Conservation (phyloP, 2,329 filamentous ascomycete species). For the Hypoxylon sp. region DNA sequence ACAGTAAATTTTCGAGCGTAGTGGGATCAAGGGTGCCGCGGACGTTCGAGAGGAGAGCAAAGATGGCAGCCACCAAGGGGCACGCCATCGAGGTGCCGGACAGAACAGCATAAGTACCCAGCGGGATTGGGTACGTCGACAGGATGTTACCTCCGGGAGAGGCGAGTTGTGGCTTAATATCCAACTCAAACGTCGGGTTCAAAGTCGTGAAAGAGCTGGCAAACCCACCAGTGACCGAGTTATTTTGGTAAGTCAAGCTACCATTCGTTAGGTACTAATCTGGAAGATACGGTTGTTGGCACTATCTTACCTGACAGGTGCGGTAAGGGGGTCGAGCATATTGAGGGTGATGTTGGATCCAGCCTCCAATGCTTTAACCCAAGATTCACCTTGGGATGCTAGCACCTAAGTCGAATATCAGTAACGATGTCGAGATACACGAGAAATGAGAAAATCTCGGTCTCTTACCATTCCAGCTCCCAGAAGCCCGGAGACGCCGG, state of each 20-base stretch:
- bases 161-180: constrained; percentile 68
- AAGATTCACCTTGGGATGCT: constrained; percentile 57
- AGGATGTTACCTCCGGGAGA: constrained; percentile 70
- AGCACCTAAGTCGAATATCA: constrained; percentile 50
- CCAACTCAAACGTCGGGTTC: constrained; percentile 72
- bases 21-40: constrained; percentile 65
- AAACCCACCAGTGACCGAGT: constrained; percentile 64
- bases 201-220: constrained; percentile 68
- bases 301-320: constrained; percentile 49
- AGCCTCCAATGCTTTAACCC: constrained; percentile 59
- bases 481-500: constrained; percentile 39
- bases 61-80: constrained; percentile 67
- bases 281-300: neutral
- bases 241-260: constrained; percentile 54
- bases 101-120: constrained; percentile 64
- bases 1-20: constrained; percentile 63
- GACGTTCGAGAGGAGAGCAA: constrained; percentile 66
- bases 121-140: constrained; percentile 65
- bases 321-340: constrained; percentile 59
- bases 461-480: constrained; percentile 48
- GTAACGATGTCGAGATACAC: neutral
- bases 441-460: neutral
- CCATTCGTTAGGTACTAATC: constrained; percentile 43
- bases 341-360: constrained; percentile 60
- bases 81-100: constrained; percentile 73